Evolutionary conservation across 2,329 filamentous ascomycete species (phyloP).

Genomic region (Penicillium psychrosexuale): DNA sequence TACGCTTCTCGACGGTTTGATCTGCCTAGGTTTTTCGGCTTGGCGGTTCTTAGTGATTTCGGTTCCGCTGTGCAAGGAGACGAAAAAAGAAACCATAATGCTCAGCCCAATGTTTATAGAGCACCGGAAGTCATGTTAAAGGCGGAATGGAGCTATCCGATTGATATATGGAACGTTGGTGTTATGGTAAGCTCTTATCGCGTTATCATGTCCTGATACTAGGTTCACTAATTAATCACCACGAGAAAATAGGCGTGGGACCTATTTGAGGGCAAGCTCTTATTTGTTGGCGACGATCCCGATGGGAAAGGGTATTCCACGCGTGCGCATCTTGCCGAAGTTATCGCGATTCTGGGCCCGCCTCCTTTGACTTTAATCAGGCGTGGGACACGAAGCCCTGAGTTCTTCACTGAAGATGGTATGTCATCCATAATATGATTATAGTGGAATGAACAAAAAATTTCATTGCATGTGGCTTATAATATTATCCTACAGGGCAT

Average conservation of each 20-base stretch:
- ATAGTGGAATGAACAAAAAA: neutral
- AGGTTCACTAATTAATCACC: no score
- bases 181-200: conserved; percentile 42
- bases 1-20: no score
- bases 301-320: conserved; percentile 1
- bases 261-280: conserved; percentile 42
- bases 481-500: neutral
- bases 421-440: neutral
- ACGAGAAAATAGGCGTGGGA: conserved; percentile 44
- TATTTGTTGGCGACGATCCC: neutral
- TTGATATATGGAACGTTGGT: conserved; percentile 54
- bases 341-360: conserved; percentile 3
- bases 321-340: conserved; percentile 7
- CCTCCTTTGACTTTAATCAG: conserved; percentile 1
- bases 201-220: no score
- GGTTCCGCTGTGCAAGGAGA: no score
- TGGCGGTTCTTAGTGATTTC: no score
- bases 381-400: neutral
- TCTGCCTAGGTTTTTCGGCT: no score
- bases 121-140: conserved; percentile 35
- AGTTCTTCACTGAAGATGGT: conserved; percentile 11
- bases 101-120: no score
- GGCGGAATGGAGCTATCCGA: conserved; percentile 44
- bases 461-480: neutral
- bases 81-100: no score